Evolutionary conservation across 208 protist genomes (phyloP).

Genomic region (Acanthamoeba lenticulata): DNA sequence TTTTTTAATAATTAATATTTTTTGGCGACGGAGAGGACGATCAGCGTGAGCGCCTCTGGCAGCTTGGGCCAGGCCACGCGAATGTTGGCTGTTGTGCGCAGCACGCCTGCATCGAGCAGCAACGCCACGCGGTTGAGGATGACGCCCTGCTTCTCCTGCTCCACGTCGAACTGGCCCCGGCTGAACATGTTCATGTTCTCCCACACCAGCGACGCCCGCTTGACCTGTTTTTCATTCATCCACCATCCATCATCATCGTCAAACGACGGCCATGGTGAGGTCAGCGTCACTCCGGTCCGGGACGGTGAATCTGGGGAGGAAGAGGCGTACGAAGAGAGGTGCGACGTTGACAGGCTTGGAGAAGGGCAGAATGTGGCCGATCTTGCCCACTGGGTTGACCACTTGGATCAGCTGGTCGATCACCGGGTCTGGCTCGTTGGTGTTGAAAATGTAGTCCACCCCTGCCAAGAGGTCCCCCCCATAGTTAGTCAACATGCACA

Average conservation of each 20-base stretch:
- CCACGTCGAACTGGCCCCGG: background rate
- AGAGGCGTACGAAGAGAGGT: conserved; percentile 40
- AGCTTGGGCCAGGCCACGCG: background rate
- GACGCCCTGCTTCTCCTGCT: conserved; percentile 48
- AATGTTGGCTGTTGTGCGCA: background rate
- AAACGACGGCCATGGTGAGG: no score
- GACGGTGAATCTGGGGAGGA: background rate
- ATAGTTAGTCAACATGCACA: no score
- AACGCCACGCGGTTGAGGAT: conserved; percentile 27
- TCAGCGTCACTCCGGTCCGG: background rate
- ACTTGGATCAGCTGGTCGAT: conserved; percentile 42
- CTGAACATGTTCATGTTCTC: conserved; percentile 42
- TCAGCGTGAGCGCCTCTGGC: no score
- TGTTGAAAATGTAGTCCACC: conserved; percentile 67
- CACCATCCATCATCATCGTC: background rate
- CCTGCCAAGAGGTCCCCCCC: no score
- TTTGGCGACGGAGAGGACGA: no score
- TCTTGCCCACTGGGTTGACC: conserved; percentile 45
- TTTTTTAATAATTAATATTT: no score
- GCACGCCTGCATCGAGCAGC: background rate
- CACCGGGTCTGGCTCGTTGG: background rate
- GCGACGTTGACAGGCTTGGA: background rate
- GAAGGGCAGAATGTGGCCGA: conserved; percentile 4
- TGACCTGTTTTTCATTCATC: conserved; percentile 16
- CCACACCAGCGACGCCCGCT: conserved; percentile 20